These are phyloP conservation scores for Neurospora sp. DNA, from an alignment of 495 filamentous ascomycete genomes.

Conservation along the genomic window DNA sequence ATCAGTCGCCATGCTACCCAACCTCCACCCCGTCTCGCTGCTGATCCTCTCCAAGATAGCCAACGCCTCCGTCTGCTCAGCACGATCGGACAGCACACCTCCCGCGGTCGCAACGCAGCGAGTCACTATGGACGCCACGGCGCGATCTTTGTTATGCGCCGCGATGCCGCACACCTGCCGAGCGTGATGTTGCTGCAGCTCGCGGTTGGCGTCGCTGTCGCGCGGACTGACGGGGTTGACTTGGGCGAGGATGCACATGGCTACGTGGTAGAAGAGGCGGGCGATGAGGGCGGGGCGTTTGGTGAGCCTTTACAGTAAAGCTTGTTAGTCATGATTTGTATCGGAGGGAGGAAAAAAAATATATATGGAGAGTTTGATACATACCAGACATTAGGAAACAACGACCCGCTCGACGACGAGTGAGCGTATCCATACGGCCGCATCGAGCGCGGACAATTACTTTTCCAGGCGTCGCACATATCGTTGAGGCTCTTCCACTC, in stretches of 20 bases:
- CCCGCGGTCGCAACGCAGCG: conserved; percentile 71
- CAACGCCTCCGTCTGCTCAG: conserved; percentile 79
- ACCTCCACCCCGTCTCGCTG: conserved; percentile 69
- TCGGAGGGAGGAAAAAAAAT: too few species aligned
- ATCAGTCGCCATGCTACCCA: conserved; percentile 55
- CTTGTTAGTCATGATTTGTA: conserved; percentile 4
- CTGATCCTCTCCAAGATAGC: conserved; percentile 62
- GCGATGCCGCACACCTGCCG: conserved; percentile 80
- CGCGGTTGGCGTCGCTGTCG: conserved; percentile 55
- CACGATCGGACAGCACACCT: conserved; percentile 54
- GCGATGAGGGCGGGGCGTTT: conserved; percentile 73
- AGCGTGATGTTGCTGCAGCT: conserved; percentile 59
- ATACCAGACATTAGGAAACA: conserved; percentile 83
- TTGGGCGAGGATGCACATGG: conserved; percentile 69
- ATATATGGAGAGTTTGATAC: conserved; percentile 10
- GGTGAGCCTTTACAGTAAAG: conserved; percentile 49
- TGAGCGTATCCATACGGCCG: conserved; percentile 69
- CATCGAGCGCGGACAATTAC: conserved; percentile 72
- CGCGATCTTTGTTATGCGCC: conserved; percentile 72
- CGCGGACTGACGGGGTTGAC: conserved; percentile 52
- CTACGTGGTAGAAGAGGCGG: conserved; percentile 84
- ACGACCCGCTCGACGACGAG: conserved; percentile 55
- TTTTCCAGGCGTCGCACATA: conserved; percentile 74
- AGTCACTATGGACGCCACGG: conserved; percentile 65
- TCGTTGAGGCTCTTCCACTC: conserved; percentile 70